phyloP scores from a whole-genome alignment of 2,329 filamentous ascomycete genomes.

The Hortaea werneckii region DNA sequence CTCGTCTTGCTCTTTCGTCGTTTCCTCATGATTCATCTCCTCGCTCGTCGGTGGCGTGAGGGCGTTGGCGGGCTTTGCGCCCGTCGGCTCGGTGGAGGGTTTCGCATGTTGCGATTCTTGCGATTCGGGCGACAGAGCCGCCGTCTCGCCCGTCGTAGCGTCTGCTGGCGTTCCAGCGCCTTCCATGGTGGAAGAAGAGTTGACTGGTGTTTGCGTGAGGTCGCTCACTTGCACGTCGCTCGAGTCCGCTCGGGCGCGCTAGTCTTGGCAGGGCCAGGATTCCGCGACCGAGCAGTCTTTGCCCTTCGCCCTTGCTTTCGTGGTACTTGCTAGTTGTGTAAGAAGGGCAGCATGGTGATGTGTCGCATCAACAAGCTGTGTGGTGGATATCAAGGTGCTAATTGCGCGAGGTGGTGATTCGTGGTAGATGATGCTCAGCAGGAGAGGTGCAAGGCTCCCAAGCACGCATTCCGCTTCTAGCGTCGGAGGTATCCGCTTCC shows the following conservation, averaged over 20 bases:
- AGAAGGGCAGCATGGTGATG: too few species aligned
- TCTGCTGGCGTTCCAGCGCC: slow-evolving; percentile 1
- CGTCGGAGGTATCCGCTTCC: too few species aligned
- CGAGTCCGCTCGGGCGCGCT: background rate
- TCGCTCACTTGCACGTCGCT: background rate
- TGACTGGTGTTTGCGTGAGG: background rate
- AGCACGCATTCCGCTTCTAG: too few species aligned
- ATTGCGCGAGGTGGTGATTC: too few species aligned
- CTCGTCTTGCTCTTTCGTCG: slow-evolving; percentile 32
- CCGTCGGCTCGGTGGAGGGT: slow-evolving; percentile 3
- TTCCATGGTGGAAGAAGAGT: slow-evolving; percentile 2
- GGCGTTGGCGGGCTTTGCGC: slow-evolving; percentile 24
- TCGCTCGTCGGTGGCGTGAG: slow-evolving; percentile 44
- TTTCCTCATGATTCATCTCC: slow-evolving; percentile 34
- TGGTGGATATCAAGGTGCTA: too few species aligned
- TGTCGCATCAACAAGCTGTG: too few species aligned
- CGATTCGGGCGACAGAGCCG: slow-evolving; percentile 15
- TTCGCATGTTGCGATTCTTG: slow-evolving; percentile 11
- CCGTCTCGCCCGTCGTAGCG: slow-evolving; percentile 5
- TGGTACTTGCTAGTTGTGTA: too few species aligned
- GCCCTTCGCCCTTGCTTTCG: too few species aligned
- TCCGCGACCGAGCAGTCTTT: background rate
- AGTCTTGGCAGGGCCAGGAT: background rate
- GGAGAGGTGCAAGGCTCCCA: too few species aligned
- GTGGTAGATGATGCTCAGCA: too few species aligned